Percentiles rank a stretch among this genome's conserved stretches.
Conservation (phyloP, 2,329 filamentous ascomycete species). For the Colletotrichum graminicola region DNA sequence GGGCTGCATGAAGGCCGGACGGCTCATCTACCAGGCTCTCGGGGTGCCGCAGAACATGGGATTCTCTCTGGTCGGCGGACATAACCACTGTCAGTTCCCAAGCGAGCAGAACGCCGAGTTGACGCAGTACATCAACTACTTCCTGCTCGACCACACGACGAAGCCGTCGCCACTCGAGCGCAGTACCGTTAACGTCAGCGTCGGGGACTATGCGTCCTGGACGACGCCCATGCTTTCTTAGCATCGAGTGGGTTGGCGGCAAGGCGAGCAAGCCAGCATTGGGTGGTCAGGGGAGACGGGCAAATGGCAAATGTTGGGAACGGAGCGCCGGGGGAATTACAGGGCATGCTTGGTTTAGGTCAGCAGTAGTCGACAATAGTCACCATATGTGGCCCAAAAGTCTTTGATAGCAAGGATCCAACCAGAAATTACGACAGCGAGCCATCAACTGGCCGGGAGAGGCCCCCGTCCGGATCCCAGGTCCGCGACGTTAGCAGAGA, state of each 20-base stretch:
- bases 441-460: not conserved
- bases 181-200: conserved; percentile 32
- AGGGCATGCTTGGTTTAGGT: not conserved
- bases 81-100: conserved; percentile 69
- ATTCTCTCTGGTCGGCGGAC: conserved; percentile 66
- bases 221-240: conserved; percentile 21
- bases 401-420: not conserved
- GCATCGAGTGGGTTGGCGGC: too few relatives aligned
- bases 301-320: not conserved
- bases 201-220: conserved; percentile 29
- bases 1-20: conserved; percentile 68
- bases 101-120: conserved; percentile 64
- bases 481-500: not conserved
- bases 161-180: conserved; percentile 23
- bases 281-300: not conserved
- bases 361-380: not conserved
- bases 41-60: conserved; percentile 68
- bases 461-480: not conserved
- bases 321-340: conserved; percentile 2
- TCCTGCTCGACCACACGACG: conserved; percentile 50
- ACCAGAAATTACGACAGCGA: not conserved
- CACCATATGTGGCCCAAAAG: not conserved
- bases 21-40: conserved; percentile 65
- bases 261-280: not conserved
- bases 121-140: conserved; percentile 67